Percentiles rank a stretch among this genome's conserved stretches.
These are phyloP conservation scores for Xenoacremonium recifei DNA, from an alignment of 2,329 filamentous ascomycete genomes.

Conservation along the genomic window DNA sequence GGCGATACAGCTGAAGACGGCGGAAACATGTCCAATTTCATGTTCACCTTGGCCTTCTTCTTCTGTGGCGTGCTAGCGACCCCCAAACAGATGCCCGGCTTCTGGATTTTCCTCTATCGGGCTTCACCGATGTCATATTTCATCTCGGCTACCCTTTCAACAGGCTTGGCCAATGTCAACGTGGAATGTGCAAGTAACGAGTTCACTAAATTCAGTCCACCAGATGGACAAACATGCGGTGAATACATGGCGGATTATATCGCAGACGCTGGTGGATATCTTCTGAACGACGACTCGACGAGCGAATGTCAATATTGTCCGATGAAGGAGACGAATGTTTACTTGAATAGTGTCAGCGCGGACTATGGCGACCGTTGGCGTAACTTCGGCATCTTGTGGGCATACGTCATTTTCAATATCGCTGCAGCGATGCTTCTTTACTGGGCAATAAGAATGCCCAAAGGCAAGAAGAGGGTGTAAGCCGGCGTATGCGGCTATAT, in stretches of 20 bases:
- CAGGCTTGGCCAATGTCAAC: slow-evolving; percentile 64
- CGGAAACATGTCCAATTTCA: slow-evolving; percentile 63
- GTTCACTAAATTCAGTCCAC: slow-evolving; percentile 63
- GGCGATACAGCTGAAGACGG: slow-evolving; percentile 65
- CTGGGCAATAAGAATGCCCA: slow-evolving; percentile 51
- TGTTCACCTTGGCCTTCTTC: slow-evolving; percentile 61
- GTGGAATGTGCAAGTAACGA: slow-evolving; percentile 71
- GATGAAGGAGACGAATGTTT: slow-evolving; percentile 50
- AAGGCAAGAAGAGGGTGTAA: slow-evolving; percentile 35
- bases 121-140: slow-evolving; percentile 82
- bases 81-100: slow-evolving; percentile 54
- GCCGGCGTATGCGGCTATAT: too few relatives aligned
- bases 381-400: slow-evolving; percentile 65
- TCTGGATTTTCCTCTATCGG: slow-evolving; percentile 55
- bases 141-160: slow-evolving; percentile 68
- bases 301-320: slow-evolving; percentile 56
- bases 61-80: slow-evolving; percentile 26
- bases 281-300: slow-evolving; percentile 48
- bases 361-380: slow-evolving; percentile 62
- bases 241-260: slow-evolving; percentile 58
- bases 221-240: slow-evolving; percentile 54
- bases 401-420: slow-evolving; percentile 60
- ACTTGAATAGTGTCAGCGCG: slow-evolving; percentile 46
- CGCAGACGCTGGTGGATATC: slow-evolving; percentile 46
- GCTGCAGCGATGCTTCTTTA: slow-evolving; percentile 54